Base-by-base conservation (phyloP, 345 rosid genomes). In the Gossypium ekmanianum region DNA sequence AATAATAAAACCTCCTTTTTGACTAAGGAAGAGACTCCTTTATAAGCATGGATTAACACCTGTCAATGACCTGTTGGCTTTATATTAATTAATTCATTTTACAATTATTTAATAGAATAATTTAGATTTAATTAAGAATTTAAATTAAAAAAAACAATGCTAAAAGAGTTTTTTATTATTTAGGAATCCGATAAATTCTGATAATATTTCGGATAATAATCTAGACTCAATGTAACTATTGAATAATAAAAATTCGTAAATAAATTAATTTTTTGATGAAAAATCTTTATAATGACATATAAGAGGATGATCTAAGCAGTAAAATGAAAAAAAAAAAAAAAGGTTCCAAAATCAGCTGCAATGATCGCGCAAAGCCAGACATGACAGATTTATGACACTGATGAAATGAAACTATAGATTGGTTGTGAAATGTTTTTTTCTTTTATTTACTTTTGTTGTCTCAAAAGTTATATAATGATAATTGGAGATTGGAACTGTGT, bases 351-450 rank as follows among this genome's bases (percentile, higher is more conserved):
- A 70, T 70, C 47, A 17, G 27, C 73, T 52, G 73, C 73, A 70
- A 70, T 70, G 61, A 70, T 70, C 27, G 26, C 45, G 73, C 59
- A 52, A 51, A 69, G 59, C 26, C 9, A 51, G 73, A 29, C 73
- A 52, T 11, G 72, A 68, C 43, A 26, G 61, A 52, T 64, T 64
- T 34, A 41, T 41, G 48, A 63, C 68, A 63, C 20, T 51, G 47
- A 69, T 69, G 59, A 51, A 69, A 69, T 34, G 47, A 69, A 69
- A 52, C 44, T 16, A 51, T 29, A 27, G 61, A 59, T 11, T 29
- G 5, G 61, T 17, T 51, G 47, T 70, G 17, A 69, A 69, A 52
- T 70, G 61, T 52, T 52, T 27, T 14, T 3, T 27, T 11, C 47
- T 34, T 9, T 2, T 29, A 18, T 9, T 11, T 20, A 57, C 29